Conservation (phyloP, 257 asterid genomes). For the Solanum paucissectum region DNA sequence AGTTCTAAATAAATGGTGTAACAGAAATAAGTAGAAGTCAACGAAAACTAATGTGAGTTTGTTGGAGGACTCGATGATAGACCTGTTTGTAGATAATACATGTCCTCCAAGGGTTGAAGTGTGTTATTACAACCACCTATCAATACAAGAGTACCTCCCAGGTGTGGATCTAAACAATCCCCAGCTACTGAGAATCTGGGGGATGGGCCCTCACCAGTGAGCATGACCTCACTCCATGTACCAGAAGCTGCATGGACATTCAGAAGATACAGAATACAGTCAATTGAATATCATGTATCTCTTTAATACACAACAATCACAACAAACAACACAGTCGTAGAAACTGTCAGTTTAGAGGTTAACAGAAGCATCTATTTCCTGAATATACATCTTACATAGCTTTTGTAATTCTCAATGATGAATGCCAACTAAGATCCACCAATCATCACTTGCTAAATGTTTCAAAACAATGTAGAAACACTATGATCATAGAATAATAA, state of each 20-base stretch:
- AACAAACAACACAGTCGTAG: not conserved
- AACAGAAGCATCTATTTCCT: not conserved
- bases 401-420: not conserved
- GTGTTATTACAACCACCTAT: conserved; percentile 93
- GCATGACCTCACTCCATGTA: conserved; percentile 59
- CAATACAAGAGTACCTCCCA: conserved; percentile 75
- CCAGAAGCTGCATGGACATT: conserved; percentile 50
- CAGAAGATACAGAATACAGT: not conserved
- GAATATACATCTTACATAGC: not conserved
- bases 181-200: conserved; percentile 97
- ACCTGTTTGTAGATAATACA: conserved; percentile 89
- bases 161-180: conserved; percentile 72
- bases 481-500: not conserved
- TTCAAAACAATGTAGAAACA: not conserved
- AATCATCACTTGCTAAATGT: not conserved
- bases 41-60: not conserved
- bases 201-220: conserved; percentile 77
- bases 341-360: not conserved
- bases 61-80: not conserved
- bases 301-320: not conserved
- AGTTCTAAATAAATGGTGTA: not conserved
- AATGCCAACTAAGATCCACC: not conserved
- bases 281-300: not conserved
- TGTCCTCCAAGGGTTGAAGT: conserved; percentile 93
- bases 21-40: not conserved